Evolutionary conservation across 2,329 filamentous ascomycete genomes (phyloP).

Genomic region (Hymenoscyphus fraxineus): DNA sequence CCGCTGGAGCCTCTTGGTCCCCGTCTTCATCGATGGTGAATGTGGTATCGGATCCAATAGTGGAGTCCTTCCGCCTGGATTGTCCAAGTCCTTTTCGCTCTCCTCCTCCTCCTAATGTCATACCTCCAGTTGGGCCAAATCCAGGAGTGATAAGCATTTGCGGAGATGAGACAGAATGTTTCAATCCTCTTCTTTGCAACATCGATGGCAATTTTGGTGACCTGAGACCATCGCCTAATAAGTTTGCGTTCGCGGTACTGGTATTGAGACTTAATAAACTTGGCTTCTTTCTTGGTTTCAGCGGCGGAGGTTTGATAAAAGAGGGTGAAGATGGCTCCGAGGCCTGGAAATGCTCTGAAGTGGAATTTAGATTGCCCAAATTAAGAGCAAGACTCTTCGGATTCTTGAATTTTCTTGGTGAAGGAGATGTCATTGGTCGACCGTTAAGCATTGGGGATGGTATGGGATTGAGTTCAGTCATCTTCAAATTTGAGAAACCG

Average conservation of each 20-base stretch:
- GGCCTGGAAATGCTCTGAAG: slow-evolving; percentile 44
- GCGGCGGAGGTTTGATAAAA: slow-evolving; percentile 74
- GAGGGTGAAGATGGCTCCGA: slow-evolving; percentile 60
- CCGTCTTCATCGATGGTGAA: slow-evolving; percentile 35
- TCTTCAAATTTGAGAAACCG: slow-evolving; percentile 36
- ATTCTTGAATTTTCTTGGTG: slow-evolving; percentile 70
- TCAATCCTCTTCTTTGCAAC: slow-evolving; percentile 58
- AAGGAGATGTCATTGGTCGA: slow-evolving; percentile 64
- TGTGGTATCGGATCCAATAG: slow-evolving; percentile 27
- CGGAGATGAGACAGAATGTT: slow-evolving; percentile 65
- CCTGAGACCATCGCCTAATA: slow-evolving; percentile 49
- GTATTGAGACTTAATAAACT: slow-evolving; percentile 78
- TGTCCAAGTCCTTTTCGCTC: slow-evolving; percentile 33
- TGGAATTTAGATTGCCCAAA: slow-evolving; percentile 44
- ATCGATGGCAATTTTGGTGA: slow-evolving; percentile 55
- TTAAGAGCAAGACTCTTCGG: slow-evolving; percentile 82
- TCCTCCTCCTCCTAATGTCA: slow-evolving; percentile 56
- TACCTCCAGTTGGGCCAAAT: slow-evolving; percentile 58
- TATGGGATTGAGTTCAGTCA: slow-evolving; percentile 36
- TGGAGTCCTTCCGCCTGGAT: slow-evolving; percentile 33
- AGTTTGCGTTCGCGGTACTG: slow-evolving; percentile 49
- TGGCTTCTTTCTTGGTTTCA: slow-evolving; percentile 65
- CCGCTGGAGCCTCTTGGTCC: slow-evolving; percentile 49
- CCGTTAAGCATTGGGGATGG: slow-evolving; percentile 41
- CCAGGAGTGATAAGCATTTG: slow-evolving; percentile 60